Percentiles rank a stretch among this genome's conserved stretches.
Evolutionary conservation across 129 eudicot species (phyloP).

Genomic region (Saussurea involucrata): DNA sequence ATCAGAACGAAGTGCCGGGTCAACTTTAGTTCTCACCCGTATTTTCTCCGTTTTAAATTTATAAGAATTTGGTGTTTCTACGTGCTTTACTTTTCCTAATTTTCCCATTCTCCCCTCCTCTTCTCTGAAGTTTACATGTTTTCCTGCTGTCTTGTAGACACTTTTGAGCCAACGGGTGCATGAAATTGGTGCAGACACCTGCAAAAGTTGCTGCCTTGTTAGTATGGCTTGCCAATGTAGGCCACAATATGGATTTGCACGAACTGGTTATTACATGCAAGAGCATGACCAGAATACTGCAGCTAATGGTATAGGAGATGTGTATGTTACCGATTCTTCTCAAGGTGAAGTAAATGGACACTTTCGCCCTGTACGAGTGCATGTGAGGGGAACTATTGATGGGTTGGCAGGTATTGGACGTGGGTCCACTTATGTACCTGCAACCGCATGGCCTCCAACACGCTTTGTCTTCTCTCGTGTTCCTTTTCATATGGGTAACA

Average conservation of each 20-base stretch:
- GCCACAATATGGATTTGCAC: conserved; percentile 72
- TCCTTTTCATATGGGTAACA: conserved; percentile 77
- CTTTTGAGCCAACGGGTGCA: conserved; percentile 93
- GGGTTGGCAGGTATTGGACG: conserved; percentile 98
- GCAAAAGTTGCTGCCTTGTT: conserved; percentile 82
- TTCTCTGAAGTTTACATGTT: not conserved
- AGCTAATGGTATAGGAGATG: conserved; percentile 58
- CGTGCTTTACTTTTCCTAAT: not conserved
- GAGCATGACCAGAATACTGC: conserved; percentile 64
- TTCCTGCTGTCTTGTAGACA: conserved; percentile 47
- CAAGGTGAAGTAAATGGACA: conserved; percentile 78
- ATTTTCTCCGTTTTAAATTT: not conserved
- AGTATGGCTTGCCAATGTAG: conserved; percentile 82
- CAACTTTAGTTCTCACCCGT: not conserved
- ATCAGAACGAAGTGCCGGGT: not conserved
- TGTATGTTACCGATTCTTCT: conserved; percentile 63
- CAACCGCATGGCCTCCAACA: conserved; percentile 88
- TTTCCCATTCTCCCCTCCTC: not conserved
- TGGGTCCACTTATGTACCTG: conserved; percentile 70
- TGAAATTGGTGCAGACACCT: conserved; percentile 91
- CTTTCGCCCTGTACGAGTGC: conserved; percentile 88
- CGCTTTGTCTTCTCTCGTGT: conserved; percentile 95
- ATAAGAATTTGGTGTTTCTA: not conserved
- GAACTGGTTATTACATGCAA: conserved; percentile 78
- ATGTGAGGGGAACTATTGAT: conserved; percentile 81